phyloP scores from a whole-genome alignment of 306 rosid genomes.

The Cyclanthera cordifolia region DNA sequence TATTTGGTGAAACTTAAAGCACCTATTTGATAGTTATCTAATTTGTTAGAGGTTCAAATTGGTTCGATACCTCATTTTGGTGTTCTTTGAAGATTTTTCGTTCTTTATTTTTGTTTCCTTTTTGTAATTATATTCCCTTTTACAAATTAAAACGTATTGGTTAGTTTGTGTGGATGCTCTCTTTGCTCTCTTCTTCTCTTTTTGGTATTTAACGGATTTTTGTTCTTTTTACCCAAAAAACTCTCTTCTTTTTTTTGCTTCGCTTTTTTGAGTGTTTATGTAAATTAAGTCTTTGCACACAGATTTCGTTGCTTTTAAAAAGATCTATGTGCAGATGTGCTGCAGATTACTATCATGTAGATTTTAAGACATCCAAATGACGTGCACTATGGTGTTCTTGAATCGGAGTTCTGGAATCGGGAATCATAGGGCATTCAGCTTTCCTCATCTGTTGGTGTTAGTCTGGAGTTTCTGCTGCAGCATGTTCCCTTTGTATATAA shows the following conservation, averaged over 20 bases:
- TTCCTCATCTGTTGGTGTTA: not conserved
- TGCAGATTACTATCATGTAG: constrained; percentile 2
- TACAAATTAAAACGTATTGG: constrained; percentile 1
- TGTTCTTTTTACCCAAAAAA: not conserved
- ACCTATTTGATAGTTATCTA: not conserved
- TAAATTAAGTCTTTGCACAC: not conserved
- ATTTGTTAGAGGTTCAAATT: not conserved
- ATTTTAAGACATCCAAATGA: not conserved
- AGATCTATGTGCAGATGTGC: not conserved
- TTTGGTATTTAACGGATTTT: not conserved
- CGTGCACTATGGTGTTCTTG: not conserved
- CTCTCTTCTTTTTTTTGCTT: not conserved
- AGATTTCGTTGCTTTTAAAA: not conserved
- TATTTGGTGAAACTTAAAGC: not conserved
- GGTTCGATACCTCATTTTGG: not conserved
- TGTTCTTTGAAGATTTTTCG: not conserved
- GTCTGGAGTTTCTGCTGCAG: constrained; percentile 1
- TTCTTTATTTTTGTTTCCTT: not conserved
- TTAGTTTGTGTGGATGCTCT: not conserved
- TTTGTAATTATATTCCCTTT: not conserved
- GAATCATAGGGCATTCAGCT: not conserved
- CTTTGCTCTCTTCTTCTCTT: not conserved
- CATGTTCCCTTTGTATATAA: not conserved
- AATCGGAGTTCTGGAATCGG: not conserved
- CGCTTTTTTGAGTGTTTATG: not conserved